Percentiles rank a stretch among this genome's conserved stretches.
Conservation (phyloP, 768 basidiomycete species). For the Candolleomyces efflorescens region DNA sequence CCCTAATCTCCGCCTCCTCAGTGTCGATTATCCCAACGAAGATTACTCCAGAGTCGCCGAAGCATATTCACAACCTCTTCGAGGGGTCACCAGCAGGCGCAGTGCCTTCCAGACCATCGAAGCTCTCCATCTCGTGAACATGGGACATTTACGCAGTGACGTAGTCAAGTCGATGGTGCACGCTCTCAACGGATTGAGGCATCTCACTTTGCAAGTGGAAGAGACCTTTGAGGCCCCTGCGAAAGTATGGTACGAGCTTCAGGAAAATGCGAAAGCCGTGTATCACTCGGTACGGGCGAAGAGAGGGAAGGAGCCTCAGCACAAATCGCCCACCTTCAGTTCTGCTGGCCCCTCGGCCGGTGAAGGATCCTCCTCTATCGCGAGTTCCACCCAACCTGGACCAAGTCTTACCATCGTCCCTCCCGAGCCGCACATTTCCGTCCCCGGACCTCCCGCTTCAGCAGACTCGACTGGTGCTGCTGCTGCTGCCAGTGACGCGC, state of each 20-base stretch:
- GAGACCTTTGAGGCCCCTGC: constrained; percentile 18
- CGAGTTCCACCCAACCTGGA: too few species aligned
- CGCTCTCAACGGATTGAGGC: constrained; percentile 43
- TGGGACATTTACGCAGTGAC: constrained; percentile 31
- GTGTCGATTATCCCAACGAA: constrained; percentile 51
- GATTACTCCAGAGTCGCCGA: constrained; percentile 50
- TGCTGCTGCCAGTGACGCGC: too few species aligned
- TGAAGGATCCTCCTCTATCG: constrained; percentile 23
- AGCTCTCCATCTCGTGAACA: constrained; percentile 46
- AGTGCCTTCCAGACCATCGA: constrained; percentile 47
- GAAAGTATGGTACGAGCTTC: constrained; percentile 14
- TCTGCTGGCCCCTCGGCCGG: not conserved
- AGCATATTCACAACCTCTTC: constrained; percentile 37
- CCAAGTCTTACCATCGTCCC: too few species aligned
- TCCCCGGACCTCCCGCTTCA: too few species aligned
- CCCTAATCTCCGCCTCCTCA: constrained; percentile 37
- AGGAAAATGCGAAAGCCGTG: not conserved
- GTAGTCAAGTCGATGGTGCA: constrained; percentile 34
- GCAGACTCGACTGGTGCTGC: too few species aligned
- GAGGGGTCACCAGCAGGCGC: constrained; percentile 27
- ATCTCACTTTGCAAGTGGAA: constrained; percentile 20
- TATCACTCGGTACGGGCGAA: not conserved
- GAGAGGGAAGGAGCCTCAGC: not conserved
- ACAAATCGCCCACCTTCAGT: not conserved
- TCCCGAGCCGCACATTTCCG: too few species aligned